A percentile compares a stretch with the other conserved stretches of the same genome.
phyloP scores from a whole-genome alignment of 2,329 filamentous ascomycete genomes.

The Aspergillus brasiliensis region DNA sequence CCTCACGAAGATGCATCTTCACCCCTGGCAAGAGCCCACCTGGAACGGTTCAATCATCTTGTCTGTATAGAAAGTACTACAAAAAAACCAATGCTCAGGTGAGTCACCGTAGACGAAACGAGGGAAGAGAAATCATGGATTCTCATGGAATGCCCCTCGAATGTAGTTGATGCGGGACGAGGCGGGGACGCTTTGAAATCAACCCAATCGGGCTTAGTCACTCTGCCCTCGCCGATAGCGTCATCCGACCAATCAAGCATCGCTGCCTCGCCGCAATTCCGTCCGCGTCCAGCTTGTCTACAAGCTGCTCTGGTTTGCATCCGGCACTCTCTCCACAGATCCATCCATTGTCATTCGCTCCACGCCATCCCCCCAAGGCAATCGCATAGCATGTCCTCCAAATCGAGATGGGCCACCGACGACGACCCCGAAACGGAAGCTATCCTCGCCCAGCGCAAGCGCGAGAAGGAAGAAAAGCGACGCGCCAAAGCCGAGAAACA shows the following conservation, averaged over 20 bases:
- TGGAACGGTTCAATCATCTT: slow-evolving; percentile 51
- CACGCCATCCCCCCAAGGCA: neutral
- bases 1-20: neutral
- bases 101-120: slow-evolving; percentile 2
- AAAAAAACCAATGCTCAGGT: neutral
- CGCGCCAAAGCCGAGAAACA: slow-evolving; percentile 80
- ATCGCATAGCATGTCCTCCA: slow-evolving; percentile 57
- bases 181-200: slow-evolving; percentile 34
- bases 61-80: slow-evolving; percentile 9
- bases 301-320: neutral
- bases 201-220: slow-evolving; percentile 10
- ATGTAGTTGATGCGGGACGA: slow-evolving; percentile 6
- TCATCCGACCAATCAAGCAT: slow-evolving; percentile 23
- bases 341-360: slow-evolving; percentile 18
- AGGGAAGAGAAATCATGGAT: neutral
- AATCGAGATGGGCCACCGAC: slow-evolving; percentile 81
- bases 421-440: slow-evolving; percentile 77
- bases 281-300: neutral
- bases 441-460: slow-evolving; percentile 67
- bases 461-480: slow-evolving; percentile 87
- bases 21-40: slow-evolving; percentile 30
- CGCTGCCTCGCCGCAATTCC: neutral
- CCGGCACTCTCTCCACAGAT: slow-evolving; percentile 15
- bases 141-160: neutral
- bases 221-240: slow-evolving; percentile 24